Evolutionary conservation across 1,284 basidiomycete genomes (phyloP).

Genomic region (Pulchroboletus neoregius): DNA sequence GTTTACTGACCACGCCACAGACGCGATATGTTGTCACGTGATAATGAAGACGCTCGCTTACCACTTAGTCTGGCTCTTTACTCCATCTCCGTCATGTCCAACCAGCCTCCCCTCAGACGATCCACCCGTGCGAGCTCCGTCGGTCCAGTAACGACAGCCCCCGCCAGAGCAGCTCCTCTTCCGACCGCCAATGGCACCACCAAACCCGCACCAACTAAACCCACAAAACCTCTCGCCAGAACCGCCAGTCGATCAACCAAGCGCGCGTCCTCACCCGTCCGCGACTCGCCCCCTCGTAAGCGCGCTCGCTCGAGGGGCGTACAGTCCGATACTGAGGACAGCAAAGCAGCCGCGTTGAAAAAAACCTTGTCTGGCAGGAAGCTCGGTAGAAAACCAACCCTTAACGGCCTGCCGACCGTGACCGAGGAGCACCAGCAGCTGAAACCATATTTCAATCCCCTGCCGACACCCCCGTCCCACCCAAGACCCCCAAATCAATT

Average conservation of each 20-base stretch:
- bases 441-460: conserved; percentile 56
- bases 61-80: not conserved
- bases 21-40: conserved; percentile 30
- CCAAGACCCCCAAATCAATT: conserved; percentile 57
- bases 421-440: conserved; percentile 35
- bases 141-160: conserved; percentile 25
- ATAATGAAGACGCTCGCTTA: not conserved
- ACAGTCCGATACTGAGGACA: conserved; percentile 30
- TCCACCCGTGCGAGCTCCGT: conserved; percentile 48
- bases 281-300: conserved; percentile 39
- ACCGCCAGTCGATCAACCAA: conserved; percentile 36
- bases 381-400: conserved; percentile 35
- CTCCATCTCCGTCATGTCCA: conserved; percentile 23
- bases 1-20: conserved; percentile 13
- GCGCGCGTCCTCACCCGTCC: conserved; percentile 35
- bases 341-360: conserved; percentile 21
- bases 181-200: conserved; percentile 22
- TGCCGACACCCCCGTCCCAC: conserved; percentile 50
- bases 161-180: conserved; percentile 33
- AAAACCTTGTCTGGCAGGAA: conserved; percentile 27
- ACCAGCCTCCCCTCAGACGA: conserved; percentile 42
- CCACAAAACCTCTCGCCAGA: conserved; percentile 34
- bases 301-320: conserved; percentile 37
- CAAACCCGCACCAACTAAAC: conserved; percentile 19
- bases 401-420: conserved; percentile 37